Evolutionary conservation across 1,284 basidiomycete genomes (phyloP).

Genomic region (Cystobasidium sp.): DNA sequence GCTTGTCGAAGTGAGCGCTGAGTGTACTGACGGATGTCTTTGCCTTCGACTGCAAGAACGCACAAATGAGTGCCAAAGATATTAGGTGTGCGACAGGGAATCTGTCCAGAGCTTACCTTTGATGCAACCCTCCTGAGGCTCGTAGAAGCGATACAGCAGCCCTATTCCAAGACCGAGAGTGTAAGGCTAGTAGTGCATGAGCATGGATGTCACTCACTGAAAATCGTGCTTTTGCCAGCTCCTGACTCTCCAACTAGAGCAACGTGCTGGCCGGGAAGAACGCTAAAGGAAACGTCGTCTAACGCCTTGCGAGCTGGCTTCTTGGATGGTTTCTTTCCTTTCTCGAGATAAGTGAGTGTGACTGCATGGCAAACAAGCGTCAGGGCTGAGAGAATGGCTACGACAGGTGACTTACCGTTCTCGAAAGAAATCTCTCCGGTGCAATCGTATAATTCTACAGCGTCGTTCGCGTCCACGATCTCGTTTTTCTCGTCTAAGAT

Average conservation of each 20-base stretch:
- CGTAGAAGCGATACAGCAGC: constrained; percentile 86
- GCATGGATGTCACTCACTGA: constrained; percentile 14
- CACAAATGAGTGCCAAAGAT: too few species aligned
- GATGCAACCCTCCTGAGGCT: constrained; percentile 73
- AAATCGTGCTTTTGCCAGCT: constrained; percentile 68
- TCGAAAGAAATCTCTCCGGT: constrained; percentile 31
- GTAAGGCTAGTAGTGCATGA: not conserved
- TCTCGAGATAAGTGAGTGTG: constrained; percentile 14
- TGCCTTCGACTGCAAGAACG: constrained; percentile 67
- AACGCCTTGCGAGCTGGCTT: constrained; percentile 64
- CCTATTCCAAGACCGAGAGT: constrained; percentile 56
- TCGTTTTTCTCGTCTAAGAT: constrained; percentile 35
- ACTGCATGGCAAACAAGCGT: constrained; percentile 1
- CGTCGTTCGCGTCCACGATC: constrained; percentile 25
- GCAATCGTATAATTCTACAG: constrained; percentile 29
- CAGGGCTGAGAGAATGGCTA: not conserved
- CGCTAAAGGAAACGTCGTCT: constrained; percentile 77
- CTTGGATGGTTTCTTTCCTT: constrained; percentile 26
- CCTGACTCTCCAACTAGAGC: constrained; percentile 81
- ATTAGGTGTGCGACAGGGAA: too few species aligned
- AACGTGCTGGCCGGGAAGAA: constrained; percentile 76
- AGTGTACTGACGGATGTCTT: constrained; percentile 82
- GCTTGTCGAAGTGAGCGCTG: constrained; percentile 73
- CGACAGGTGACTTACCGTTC: not conserved
- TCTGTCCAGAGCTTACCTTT: constrained; percentile 54